Evolutionary conservation across 2,329 filamentous ascomycete genomes (phyloP), one percentile per base, ranked within the genome.

Genomic region (Epichloe festucae): DNA sequence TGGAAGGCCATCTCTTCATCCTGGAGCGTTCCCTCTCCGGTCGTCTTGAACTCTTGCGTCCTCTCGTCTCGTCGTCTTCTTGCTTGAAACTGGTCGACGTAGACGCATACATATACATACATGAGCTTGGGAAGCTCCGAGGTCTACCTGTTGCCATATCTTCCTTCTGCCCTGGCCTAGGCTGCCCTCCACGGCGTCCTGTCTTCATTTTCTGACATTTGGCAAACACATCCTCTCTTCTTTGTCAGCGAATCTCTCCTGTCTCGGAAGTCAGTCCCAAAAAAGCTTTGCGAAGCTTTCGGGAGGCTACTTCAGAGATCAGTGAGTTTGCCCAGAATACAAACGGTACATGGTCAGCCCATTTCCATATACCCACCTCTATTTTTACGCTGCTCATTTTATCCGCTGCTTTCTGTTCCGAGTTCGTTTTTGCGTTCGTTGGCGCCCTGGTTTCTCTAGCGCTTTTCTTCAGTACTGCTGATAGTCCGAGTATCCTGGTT

Each of bases 301-400:
- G 15, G 34, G 31, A 27, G 7, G 35, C 43, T 19, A 6, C 38
- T 36, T 11, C 17, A 51, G 34, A 48, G 39, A 27, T 23, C 5
- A 40, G 40, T 41, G 41, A 47, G 27, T 51, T 41, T 51, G 39
- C 41, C 14, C 39, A 39, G 31, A 50, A 47, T 15, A 48, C n/a
- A 21, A 21, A 42, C 23, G 43, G 47, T 62, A 58, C 58, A 59
- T 56, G 57, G 61, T 61, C 64, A 62, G 63, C 61, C 62, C 58
- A 59, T 49, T 65, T 53, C 53, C 56, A 59, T 62, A 64, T 62
- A 64, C 56, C 65, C 65, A 67, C 64, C 62, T 56, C 54, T 57
- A 59, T 31, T 11, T 31, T 10, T 31, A 63, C 64, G 60, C 51
- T 58, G 57, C 59, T 53, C 58, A 55, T 58, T 54, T 59, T 61